Percentiles rank a stretch among this genome's conserved stretches.
Conservation (phyloP, 2,329 filamentous ascomycete species). For the Talaromyces sp. region DNA sequence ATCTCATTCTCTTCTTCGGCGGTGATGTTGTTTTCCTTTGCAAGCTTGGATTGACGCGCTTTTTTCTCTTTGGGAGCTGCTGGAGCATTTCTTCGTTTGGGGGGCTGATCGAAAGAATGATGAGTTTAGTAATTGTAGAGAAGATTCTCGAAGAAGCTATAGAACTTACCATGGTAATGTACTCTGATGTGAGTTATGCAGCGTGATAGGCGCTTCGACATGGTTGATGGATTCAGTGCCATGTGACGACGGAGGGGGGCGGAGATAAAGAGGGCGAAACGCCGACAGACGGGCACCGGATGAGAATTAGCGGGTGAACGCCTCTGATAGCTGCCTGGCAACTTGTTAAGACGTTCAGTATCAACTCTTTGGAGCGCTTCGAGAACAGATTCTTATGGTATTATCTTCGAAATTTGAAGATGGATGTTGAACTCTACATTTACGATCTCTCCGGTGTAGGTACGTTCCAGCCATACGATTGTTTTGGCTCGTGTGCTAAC, state of each 20-base stretch:
- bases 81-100: conserved; percentile 35
- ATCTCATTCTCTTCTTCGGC: conserved; percentile 86
- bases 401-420: conserved; percentile 32
- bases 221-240: background rate
- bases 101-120: conserved; percentile 26
- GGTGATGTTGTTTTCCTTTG: conserved; percentile 83
- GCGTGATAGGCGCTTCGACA: background rate
- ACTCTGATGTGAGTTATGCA: background rate
- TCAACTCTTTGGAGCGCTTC: background rate
- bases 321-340: background rate
- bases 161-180: background rate
- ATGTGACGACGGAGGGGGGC: conserved; percentile 4
- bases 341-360: background rate
- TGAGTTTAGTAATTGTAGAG: background rate
- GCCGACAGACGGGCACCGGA: conserved; percentile 12
- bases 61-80: conserved; percentile 35
- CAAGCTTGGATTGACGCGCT: conserved; percentile 74
- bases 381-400: background rate
- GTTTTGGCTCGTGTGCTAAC: conserved; percentile 22
- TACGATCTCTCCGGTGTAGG: conserved; percentile 67
- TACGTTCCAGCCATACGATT: conserved; percentile 4
- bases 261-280: conserved; percentile 8
- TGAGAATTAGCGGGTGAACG: conserved; percentile 1
- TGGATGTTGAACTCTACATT: conserved; percentile 74
- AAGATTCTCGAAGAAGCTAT: background rate